Evolutionary conservation across 2,329 filamentous ascomycete species (phyloP).

Genomic region (Zarea fungicola): DNA sequence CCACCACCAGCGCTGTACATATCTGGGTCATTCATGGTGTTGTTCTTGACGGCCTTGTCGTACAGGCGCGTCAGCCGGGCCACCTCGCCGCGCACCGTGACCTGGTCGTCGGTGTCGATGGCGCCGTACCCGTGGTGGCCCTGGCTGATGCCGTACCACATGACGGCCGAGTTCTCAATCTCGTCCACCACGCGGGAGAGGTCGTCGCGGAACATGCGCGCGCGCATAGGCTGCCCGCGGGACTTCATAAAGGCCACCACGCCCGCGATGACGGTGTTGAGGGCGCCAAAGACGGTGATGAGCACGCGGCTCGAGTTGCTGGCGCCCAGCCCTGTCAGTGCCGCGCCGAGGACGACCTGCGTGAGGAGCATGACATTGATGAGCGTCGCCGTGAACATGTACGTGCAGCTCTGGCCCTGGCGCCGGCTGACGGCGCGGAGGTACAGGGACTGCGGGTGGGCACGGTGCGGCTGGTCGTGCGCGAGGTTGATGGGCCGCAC

Average conservation of each 20-base stretch:
- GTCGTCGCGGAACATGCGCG: constrained; percentile 21
- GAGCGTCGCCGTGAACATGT: constrained; percentile 18
- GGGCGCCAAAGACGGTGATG: constrained; percentile 19
- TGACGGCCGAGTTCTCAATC: constrained; percentile 21
- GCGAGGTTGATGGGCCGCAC: constrained; percentile 15
- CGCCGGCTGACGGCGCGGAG: constrained; percentile 16
- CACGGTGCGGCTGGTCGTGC: constrained; percentile 12
- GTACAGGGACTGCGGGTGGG: constrained; percentile 18
- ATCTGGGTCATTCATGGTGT: constrained; percentile 19
- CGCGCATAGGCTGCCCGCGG: constrained; percentile 19
- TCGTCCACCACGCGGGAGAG: constrained; percentile 20
- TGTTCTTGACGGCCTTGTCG: constrained; percentile 20
- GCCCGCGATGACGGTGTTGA: constrained; percentile 22
- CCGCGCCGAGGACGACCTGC: constrained; percentile 19
- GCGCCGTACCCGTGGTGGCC: constrained; percentile 18
- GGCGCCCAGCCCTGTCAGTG: constrained; percentile 19
- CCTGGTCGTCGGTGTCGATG: constrained; percentile 20
- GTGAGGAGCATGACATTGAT: constrained; percentile 19
- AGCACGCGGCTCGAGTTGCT: constrained; percentile 17
- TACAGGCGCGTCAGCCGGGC: constrained; percentile 19
- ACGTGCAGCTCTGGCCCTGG: constrained; percentile 14
- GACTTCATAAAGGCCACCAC: constrained; percentile 20
- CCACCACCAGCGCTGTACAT: constrained; percentile 17
- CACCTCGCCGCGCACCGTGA: constrained; percentile 20
- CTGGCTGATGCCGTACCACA: constrained; percentile 20